Conservation (phyloP, 176 grass and related monocot genomes). For the Rhynchospora pubera region DNA sequence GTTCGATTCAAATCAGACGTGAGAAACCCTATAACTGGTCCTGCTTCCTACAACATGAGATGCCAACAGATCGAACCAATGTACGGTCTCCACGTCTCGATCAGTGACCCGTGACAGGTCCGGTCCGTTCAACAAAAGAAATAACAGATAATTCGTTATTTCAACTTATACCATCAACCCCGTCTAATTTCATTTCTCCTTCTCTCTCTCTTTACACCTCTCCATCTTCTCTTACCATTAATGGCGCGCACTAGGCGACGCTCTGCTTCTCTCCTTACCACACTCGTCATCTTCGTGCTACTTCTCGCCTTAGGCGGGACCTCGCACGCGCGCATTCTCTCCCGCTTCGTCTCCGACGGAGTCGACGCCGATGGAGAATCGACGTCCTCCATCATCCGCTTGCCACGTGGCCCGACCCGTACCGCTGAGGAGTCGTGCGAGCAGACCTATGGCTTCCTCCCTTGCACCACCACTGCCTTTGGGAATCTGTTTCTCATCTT, state of each 20-base stretch:
- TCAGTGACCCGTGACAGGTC: too few relatives aligned
- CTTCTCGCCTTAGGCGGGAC: slow-evolving; percentile 32
- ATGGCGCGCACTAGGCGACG: slow-evolving; percentile 39
- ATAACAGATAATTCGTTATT: neutral
- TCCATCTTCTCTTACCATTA: neutral
- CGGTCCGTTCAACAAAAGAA: neutral
- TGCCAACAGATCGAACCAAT: neutral
- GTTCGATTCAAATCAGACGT: neutral
- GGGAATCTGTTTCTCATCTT: slow-evolving; percentile 86
- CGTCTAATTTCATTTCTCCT: neutral
- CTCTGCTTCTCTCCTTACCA: slow-evolving; percentile 35
- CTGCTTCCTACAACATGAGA: neutral
- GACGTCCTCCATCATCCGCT: slow-evolving; percentile 30
- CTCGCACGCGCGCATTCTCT: slow-evolving; percentile 50
- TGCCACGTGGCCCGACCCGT: neutral
- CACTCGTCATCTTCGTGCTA: slow-evolving; percentile 25
- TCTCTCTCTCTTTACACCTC: neutral
- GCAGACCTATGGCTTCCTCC: slow-evolving; percentile 73
- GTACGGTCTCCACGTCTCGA: too few relatives aligned
- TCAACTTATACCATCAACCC: neutral
- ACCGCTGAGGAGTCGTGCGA: slow-evolving; percentile 50
- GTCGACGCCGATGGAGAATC: neutral
- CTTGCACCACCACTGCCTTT: slow-evolving; percentile 85
- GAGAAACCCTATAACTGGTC: neutral
- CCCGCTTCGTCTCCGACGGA: slow-evolving; percentile 27